Evolutionary conservation across 2,329 filamentous ascomycete species (phyloP).

Genomic region (Microascus cirrosus): DNA sequence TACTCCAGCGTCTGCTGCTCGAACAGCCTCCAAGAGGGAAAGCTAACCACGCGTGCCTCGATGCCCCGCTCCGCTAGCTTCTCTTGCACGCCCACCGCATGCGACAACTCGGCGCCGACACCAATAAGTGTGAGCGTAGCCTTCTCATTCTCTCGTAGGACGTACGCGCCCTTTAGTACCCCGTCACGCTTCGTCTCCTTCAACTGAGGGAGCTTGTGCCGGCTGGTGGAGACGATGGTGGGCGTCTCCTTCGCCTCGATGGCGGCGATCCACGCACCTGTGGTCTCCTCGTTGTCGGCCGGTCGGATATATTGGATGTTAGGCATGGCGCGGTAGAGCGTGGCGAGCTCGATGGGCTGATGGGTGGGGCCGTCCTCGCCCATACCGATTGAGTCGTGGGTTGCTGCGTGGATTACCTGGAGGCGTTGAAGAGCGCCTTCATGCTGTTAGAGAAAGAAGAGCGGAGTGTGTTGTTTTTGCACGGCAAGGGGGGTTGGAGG

Average conservation of each 20-base stretch:
- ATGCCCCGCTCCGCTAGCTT: slow-evolving; percentile 78
- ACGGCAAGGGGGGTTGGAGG: slow-evolving; percentile 24
- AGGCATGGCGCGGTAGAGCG: slow-evolving; percentile 95
- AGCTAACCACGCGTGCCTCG: slow-evolving; percentile 83
- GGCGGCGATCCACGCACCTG: slow-evolving; percentile 92
- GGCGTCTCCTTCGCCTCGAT: slow-evolving; percentile 84
- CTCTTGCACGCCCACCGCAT: slow-evolving; percentile 88
- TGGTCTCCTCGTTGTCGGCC: slow-evolving; percentile 96
- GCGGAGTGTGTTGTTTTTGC: too few species aligned
- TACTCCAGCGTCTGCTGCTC: slow-evolving; percentile 91
- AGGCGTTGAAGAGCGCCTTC: slow-evolving; percentile 65
- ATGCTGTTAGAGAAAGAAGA: not conserved
- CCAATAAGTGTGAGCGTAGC: slow-evolving; percentile 84
- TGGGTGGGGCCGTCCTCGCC: slow-evolving; percentile 98
- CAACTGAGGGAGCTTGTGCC: slow-evolving; percentile 96
- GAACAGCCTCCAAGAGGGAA: slow-evolving; percentile 96
- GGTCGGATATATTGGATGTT: slow-evolving; percentile 99
- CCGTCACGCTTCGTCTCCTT: slow-evolving; percentile 85
- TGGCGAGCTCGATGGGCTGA: slow-evolving; percentile 96
- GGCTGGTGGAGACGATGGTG: slow-evolving; percentile 85
- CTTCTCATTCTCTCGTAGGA: slow-evolving; percentile 70
- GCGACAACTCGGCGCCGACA: slow-evolving; percentile 90
- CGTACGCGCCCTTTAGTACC: slow-evolving; percentile 91
- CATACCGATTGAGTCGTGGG: slow-evolving; percentile 97
- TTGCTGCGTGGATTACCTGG: slow-evolving; percentile 90